phyloP scores from a whole-genome alignment of 2,329 filamentous ascomycete genomes.

The Fusarium equiseti region DNA sequence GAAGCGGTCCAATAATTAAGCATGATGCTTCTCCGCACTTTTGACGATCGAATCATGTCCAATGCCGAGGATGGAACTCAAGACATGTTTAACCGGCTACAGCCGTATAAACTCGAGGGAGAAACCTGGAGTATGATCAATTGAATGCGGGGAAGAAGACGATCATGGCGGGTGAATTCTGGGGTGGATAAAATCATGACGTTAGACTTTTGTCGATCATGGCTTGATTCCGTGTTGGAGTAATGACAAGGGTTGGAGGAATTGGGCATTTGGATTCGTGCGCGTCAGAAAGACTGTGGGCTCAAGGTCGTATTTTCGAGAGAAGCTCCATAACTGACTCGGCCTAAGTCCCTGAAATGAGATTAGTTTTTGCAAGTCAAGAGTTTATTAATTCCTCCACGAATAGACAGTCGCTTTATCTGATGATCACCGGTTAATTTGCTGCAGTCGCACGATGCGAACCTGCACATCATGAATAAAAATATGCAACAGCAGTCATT shows the following conservation, averaged over 20 bases:
- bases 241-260: neutral
- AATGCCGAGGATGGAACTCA: conserved; percentile 16
- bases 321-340: conserved; percentile 17
- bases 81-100: conserved; percentile 20
- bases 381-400: conserved; percentile 27
- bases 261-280: conserved; percentile 28
- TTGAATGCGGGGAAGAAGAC: conserved; percentile 22
- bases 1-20: conserved; percentile 34
- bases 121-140: neutral
- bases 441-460: neutral
- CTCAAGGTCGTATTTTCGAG: conserved; percentile 12
- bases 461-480: neutral
- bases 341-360: conserved; percentile 8
- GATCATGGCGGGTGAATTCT: conserved; percentile 27
- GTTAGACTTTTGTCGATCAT: conserved; percentile 24
- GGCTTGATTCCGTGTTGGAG: conserved; percentile 18
- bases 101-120: neutral
- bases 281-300: conserved; percentile 26
- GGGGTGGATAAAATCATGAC: conserved; percentile 28
- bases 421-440: conserved; percentile 19
- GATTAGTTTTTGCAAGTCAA: conserved; percentile 7
- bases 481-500: neutral
- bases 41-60: conserved; percentile 20
- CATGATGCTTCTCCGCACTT: conserved; percentile 30
- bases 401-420: conserved; percentile 8